These are phyloP conservation scores for Puya raimondii DNA, from an alignment of 176 grass and related monocot species.

Conservation along the genomic window DNA sequence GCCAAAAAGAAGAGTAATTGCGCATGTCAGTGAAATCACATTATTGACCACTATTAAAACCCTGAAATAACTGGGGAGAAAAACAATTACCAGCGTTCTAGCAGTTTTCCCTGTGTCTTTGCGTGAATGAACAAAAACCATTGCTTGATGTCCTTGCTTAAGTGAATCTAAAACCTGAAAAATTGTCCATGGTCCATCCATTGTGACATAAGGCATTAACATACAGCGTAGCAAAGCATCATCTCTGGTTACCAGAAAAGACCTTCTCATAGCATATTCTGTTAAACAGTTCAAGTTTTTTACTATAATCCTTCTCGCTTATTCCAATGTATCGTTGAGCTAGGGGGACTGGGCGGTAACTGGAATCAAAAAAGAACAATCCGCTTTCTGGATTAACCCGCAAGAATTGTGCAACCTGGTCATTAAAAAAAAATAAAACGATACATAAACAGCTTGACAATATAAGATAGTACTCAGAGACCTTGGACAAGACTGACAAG, in stretches of 20 bases:
- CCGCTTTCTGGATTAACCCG: conserved; percentile 75
- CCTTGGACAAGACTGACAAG: not conserved
- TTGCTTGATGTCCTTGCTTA: conserved; percentile 90
- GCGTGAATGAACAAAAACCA: conserved; percentile 95
- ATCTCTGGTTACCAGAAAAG: conserved; percentile 10
- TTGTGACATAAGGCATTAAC: not conserved
- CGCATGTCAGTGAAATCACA: not conserved
- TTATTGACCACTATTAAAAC: not conserved
- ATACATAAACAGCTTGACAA: not conserved
- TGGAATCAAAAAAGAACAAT: conserved; percentile 90
- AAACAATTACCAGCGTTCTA: conserved; percentile 53
- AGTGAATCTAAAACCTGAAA: conserved; percentile 68
- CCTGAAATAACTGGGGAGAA: not conserved
- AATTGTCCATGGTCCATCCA: not conserved
- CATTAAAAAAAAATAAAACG: conserved; percentile 10
- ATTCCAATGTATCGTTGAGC: conserved; percentile 96
- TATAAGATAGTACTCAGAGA: too few species aligned
- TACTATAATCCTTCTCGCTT: conserved; percentile 70
- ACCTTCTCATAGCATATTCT: conserved; percentile 85
- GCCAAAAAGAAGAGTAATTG: too few species aligned
- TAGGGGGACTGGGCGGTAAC: conserved; percentile 89
- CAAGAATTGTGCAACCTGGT: conserved; percentile 95
- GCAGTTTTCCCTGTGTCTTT: conserved; percentile 98
- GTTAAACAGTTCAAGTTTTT: conserved; percentile 74
- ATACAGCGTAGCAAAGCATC: conserved; percentile 11